phyloP scores from a whole-genome alignment of 2,329 filamentous ascomycete genomes.

The Colletotrichum sp. region DNA sequence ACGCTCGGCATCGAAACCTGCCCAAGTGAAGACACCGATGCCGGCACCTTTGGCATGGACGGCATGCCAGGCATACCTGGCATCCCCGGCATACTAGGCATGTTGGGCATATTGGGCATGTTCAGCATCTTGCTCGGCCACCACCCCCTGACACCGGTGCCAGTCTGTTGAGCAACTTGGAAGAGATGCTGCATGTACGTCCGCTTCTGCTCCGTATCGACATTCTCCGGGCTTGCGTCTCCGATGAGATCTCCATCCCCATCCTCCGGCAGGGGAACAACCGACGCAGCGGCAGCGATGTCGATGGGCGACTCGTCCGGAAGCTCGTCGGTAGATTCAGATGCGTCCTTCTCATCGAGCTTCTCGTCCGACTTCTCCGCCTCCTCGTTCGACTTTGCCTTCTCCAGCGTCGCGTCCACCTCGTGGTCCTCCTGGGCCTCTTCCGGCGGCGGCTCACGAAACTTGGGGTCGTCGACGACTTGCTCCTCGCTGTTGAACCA shows the following conservation, averaged over 20 bases:
- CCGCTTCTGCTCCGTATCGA: conserved; percentile 37
- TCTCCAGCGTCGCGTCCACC: conserved; percentile 34
- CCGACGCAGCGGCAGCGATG: conserved; percentile 55
- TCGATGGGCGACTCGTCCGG: conserved; percentile 53
- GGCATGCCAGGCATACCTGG: conserved; percentile 36
- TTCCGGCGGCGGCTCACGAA: conserved; percentile 41
- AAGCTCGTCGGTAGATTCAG: conserved; percentile 23
- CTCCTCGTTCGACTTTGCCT: conserved; percentile 27
- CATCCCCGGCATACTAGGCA: conserved; percentile 34
- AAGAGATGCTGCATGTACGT: conserved; percentile 56
- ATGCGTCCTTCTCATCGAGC: conserved; percentile 11
- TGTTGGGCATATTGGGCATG: conserved; percentile 33
- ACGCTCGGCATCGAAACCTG: conserved; percentile 34
- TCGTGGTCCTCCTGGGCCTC: conserved; percentile 33
- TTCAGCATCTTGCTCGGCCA: conserved; percentile 50
- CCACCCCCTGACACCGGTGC: conserved; percentile 49
- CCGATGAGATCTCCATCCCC: conserved; percentile 36
- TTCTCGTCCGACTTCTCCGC: conserved; percentile 23
- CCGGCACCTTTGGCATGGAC: conserved; percentile 28
- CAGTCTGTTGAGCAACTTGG: conserved; percentile 51
- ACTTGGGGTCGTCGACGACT: conserved; percentile 50
- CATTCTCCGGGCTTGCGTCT: conserved; percentile 34
- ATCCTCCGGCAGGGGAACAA: conserved; percentile 51
- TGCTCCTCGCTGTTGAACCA: conserved; percentile 58
- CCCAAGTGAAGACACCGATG: conserved; percentile 31